phyloP scores from a whole-genome alignment of 148 eudicot genomes.

The Arctostaphylos glauca region DNA sequence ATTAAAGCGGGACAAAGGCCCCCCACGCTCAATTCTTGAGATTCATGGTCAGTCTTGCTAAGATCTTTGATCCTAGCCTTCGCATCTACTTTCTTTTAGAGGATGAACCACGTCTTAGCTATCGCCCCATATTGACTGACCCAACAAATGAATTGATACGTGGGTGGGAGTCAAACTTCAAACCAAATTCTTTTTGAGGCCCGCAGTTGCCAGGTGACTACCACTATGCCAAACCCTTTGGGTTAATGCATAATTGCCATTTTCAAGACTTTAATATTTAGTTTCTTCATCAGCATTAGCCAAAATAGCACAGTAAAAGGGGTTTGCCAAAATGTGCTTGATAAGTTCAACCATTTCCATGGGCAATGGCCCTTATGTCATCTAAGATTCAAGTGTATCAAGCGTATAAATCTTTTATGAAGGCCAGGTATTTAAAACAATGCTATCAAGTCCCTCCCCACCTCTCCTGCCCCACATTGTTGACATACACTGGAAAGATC shows the following conservation, averaged over 20 bases:
- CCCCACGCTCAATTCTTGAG: too few relatives aligned
- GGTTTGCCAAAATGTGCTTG: neutral
- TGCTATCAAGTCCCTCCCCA: neutral
- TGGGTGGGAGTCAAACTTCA: too few relatives aligned
- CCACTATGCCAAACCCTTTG: too few relatives aligned
- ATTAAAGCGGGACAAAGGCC: too few relatives aligned
- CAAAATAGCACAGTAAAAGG: neutral
- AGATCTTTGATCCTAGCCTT: too few relatives aligned
- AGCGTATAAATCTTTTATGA: neutral
- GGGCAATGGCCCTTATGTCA: neutral
- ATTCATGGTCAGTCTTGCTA: too few relatives aligned
- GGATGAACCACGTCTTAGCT: too few relatives aligned
- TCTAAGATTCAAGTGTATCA: neutral
- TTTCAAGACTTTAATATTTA: neutral
- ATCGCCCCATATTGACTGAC: too few relatives aligned
- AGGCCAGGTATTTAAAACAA: slow-evolving; percentile 1
- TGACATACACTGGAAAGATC: neutral
- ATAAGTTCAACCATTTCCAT: neutral
- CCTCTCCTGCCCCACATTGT: neutral
- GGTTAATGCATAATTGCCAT: neutral
- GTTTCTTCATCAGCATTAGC: neutral
- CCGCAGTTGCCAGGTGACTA: too few relatives aligned
- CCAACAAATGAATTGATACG: too few relatives aligned
- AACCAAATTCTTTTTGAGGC: too few relatives aligned
- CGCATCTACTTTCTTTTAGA: too few relatives aligned